These are phyloP conservation scores for Amylostereum areolatum DNA, from an alignment of 1,284 basidiomycete genomes.

Conservation along the genomic window DNA sequence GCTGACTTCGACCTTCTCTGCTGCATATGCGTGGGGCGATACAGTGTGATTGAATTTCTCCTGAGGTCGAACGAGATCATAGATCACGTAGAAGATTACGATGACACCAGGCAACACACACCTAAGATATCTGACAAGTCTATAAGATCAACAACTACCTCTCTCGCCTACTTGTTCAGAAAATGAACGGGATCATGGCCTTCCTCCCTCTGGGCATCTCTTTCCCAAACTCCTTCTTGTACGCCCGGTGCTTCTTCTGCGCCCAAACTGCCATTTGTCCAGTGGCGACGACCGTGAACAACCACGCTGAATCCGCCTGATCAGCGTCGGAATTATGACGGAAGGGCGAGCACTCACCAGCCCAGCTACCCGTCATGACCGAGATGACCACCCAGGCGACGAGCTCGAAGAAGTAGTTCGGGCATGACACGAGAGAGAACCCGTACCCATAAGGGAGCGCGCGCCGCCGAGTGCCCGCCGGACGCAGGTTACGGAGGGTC, in stretches of 20 bases:
- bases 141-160: no score
- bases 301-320: conserved; percentile 40
- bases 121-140: no score
- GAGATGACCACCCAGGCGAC: conserved; percentile 74
- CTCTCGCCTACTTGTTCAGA: conserved; percentile 21
- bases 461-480: conserved; percentile 74
- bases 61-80: no score
- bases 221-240: conserved; percentile 91
- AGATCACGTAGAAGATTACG: no score
- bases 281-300: conserved; percentile 68
- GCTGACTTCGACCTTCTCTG: no score
- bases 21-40: no score
- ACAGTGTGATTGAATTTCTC: no score
- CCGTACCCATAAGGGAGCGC: conserved; percentile 85
- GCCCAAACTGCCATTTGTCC: conserved; percentile 89
- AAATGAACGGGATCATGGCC: conserved; percentile 77
- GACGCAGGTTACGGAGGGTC: conserved; percentile 78
- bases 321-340: conserved; percentile 2
- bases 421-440: conserved; percentile 82
- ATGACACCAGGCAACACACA: no score
- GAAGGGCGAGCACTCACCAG: conserved; percentile 44
- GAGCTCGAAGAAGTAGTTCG: conserved; percentile 95
- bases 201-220: conserved; percentile 75
- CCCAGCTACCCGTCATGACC: conserved; percentile 75
- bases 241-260: conserved; percentile 83